These are phyloP conservation scores for Aspergillus floridensis DNA, from an alignment of 2,329 filamentous ascomycete genomes.

Conservation along the genomic window DNA sequence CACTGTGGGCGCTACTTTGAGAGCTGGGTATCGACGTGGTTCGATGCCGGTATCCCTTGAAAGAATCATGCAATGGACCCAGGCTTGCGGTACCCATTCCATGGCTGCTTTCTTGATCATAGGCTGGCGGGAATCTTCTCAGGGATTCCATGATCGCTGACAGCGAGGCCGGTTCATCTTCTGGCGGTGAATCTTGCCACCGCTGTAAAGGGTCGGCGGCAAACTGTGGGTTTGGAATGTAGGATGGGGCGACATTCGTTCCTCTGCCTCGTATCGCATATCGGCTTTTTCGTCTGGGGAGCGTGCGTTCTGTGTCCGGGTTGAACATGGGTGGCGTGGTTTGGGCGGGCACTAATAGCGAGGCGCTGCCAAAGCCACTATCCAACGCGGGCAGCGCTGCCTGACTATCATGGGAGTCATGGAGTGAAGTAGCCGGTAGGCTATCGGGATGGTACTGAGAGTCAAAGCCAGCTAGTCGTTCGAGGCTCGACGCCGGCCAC, in stretches of 20 bases:
- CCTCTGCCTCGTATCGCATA: slow-evolving; percentile 7
- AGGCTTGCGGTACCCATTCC: background rate
- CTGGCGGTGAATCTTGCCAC: slow-evolving; percentile 2
- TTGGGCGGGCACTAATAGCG: background rate
- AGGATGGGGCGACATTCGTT: background rate
- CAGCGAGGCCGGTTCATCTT: background rate
- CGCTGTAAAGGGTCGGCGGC: slow-evolving; percentile 14
- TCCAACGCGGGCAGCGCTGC: background rate
- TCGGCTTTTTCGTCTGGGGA: slow-evolving; percentile 17
- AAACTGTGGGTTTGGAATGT: background rate
- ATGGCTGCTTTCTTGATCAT: background rate
- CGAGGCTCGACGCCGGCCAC: background rate
- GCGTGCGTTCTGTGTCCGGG: background rate
- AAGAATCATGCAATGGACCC: background rate
- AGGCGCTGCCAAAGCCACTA: background rate
- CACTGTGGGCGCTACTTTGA: background rate
- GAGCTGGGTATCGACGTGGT: background rate
- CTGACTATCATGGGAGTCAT: background rate
- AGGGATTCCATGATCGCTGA: background rate
- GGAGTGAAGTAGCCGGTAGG: background rate
- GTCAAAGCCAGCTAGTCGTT: background rate
- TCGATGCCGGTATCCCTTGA: background rate
- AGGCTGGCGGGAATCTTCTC: background rate
- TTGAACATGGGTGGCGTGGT: background rate
- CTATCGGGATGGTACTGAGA: background rate